Evolutionary conservation across 345 rosid species (phyloP).

Genomic region (Camelina sativa): DNA sequence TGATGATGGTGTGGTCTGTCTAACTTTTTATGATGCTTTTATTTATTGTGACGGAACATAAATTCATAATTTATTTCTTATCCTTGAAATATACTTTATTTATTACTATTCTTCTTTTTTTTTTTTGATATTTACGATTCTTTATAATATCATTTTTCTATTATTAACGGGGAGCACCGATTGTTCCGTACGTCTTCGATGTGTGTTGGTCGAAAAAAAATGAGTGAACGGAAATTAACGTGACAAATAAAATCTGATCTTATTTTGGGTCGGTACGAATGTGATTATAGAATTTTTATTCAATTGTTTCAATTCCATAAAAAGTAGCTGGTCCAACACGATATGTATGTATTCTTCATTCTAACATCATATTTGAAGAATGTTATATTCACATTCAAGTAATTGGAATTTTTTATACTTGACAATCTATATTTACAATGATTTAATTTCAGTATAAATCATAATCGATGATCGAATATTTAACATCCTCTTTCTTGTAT

Average conservation of each 20-base stretch:
- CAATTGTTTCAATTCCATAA: neutral
- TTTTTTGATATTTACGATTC: too few relatives aligned
- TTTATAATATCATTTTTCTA: neutral
- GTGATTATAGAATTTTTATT: too few relatives aligned
- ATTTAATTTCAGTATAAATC: too few relatives aligned
- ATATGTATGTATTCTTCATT: neutral
- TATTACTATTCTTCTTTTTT: neutral
- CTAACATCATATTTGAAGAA: neutral
- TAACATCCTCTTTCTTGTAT: neutral
- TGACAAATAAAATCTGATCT: slow-evolving; percentile 18
- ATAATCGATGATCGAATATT: too few relatives aligned
- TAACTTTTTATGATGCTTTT: slow-evolving; percentile 37
- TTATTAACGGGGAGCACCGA: slow-evolving; percentile 2
- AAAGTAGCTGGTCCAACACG: slow-evolving; percentile 39
- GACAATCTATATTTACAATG: too few relatives aligned
- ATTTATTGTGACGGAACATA: slow-evolving; percentile 34
- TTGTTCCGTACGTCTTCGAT: slow-evolving; percentile 11
- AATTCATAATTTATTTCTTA: slow-evolving; percentile 8
- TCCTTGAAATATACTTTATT: neutral
- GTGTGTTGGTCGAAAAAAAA: slow-evolving; percentile 18
- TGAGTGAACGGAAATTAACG: slow-evolving; percentile 34
- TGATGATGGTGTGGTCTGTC: slow-evolving; percentile 32
- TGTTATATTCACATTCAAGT: too few relatives aligned
- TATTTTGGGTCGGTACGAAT: slow-evolving; percentile 28
- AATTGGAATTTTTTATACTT: too few relatives aligned